Evolutionary conservation across 352 stramenopile species (phyloP).

Genomic region (Saprolegnia parasitica): DNA sequence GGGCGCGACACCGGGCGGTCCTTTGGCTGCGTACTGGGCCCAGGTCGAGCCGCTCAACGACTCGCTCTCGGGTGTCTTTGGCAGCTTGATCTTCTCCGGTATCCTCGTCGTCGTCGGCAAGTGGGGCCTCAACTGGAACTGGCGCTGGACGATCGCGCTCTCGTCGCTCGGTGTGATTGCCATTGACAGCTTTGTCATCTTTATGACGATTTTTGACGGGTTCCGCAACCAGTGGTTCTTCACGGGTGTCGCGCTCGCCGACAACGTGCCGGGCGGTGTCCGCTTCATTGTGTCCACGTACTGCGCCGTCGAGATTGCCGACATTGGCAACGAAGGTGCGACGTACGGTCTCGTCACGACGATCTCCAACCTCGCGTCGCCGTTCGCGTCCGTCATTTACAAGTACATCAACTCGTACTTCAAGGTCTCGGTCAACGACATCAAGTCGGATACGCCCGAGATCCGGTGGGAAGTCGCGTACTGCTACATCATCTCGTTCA

Average conservation of each 20-base stretch:
- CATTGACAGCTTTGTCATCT: constrained; percentile 20
- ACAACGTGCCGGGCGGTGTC: constrained; percentile 17
- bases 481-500: constrained; percentile 53
- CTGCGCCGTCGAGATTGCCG: constrained; percentile 31
- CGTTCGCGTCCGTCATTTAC: constrained; percentile 44
- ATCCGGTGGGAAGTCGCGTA: constrained; percentile 44
- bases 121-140: constrained; percentile 29
- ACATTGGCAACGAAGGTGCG: constrained; percentile 39
- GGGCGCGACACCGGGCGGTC: not conserved
- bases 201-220: constrained; percentile 23
- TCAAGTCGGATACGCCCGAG: constrained; percentile 42
- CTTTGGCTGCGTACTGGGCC: constrained; percentile 26
- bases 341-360: constrained; percentile 45
- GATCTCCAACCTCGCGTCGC: constrained; percentile 41
- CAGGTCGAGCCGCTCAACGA: constrained; percentile 27
- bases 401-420: constrained; percentile 61
- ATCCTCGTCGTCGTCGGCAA: constrained; percentile 14
- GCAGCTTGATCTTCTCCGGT: constrained; percentile 11
- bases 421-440: constrained; percentile 42
- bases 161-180: constrained; percentile 4
- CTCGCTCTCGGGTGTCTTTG: constrained; percentile 1
- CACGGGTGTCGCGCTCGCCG: constrained; percentile 23
- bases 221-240: constrained; percentile 30
- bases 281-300: constrained; percentile 27
- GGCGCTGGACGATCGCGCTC: constrained; percentile 21